Percentiles rank a stretch among this genome's conserved stretches.
Evolutionary conservation across 2,329 filamentous ascomycete genomes (phyloP).

Genomic region (Phoma herbarum): DNA sequence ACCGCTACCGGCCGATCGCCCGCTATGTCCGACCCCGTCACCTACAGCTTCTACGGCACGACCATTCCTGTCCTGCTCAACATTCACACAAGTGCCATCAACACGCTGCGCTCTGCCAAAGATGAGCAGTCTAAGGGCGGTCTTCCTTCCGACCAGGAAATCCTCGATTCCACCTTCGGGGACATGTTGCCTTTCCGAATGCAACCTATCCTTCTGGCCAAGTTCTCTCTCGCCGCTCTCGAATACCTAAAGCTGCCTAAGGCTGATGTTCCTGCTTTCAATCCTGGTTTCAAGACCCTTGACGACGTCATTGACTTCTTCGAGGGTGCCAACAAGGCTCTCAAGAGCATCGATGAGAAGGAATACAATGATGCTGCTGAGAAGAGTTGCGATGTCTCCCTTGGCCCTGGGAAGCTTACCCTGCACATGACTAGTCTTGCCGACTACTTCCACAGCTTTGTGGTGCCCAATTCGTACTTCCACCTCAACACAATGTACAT

Average conservation of each 20-base stretch:
- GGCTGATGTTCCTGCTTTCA: conserved; percentile 13
- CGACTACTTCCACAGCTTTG: conserved; percentile 28
- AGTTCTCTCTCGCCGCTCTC: conserved; percentile 25
- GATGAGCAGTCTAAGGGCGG: conserved; percentile 24
- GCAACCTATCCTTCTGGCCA: conserved; percentile 31
- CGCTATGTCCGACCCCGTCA: conserved; percentile 28
- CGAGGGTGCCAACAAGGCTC: conserved; percentile 22
- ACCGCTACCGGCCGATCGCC: conserved; percentile 15
- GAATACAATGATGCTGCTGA: conserved; percentile 29
- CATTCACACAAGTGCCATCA: conserved; percentile 24
- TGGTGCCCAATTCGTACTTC: conserved; percentile 35
- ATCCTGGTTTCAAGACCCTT: conserved; percentile 25
- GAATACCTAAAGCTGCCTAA: conserved; percentile 19
- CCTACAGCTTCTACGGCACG: conserved; percentile 30
- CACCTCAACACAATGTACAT: conserved; percentile 39
- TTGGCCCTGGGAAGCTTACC: conserved; percentile 16
- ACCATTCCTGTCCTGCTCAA: conserved; percentile 27
- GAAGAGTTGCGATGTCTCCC: conserved; percentile 25
- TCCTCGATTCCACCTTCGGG: conserved; percentile 29
- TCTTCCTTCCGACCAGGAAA: conserved; percentile 26
- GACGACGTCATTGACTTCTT: conserved; percentile 34
- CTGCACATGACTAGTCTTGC: conserved; percentile 26
- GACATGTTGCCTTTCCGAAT: conserved; percentile 34
- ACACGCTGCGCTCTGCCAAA: conserved; percentile 29
- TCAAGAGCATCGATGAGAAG: conserved; percentile 29